These are phyloP conservation scores for Tricholoma saponaceum DNA, from an alignment of 768 basidiomycete genomes.

Conservation along the genomic window DNA sequence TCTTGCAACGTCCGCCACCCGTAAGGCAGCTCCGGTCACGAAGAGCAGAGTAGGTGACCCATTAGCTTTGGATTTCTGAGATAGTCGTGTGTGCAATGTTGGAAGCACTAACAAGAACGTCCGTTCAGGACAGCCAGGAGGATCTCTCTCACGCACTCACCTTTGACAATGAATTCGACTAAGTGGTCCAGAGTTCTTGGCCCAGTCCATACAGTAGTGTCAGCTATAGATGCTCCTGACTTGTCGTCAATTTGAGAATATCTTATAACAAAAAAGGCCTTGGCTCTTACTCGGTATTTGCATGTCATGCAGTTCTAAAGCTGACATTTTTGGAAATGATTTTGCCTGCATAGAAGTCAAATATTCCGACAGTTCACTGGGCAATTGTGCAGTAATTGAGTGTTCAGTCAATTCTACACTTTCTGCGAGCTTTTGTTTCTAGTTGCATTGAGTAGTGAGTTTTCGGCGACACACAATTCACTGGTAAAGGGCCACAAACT, in stretches of 20 bases:
- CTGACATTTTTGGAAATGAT: constrained; percentile 62
- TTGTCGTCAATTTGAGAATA: constrained; percentile 44
- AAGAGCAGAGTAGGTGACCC: constrained; percentile 89
- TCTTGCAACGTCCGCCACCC: constrained; percentile 86
- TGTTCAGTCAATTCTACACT: constrained; percentile 29
- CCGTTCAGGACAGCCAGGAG: not conserved
- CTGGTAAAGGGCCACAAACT: constrained; percentile 30
- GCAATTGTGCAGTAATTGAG: constrained; percentile 55
- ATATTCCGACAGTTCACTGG: constrained; percentile 57
- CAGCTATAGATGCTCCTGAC: constrained; percentile 69
- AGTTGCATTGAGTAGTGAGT: constrained; percentile 5
- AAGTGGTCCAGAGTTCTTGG: constrained; percentile 70
- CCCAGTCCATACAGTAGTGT: constrained; percentile 71
- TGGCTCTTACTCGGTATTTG: constrained; percentile 65
- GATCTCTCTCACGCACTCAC: constrained; percentile 35
- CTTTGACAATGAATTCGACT: constrained; percentile 70
- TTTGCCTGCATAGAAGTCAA: constrained; percentile 64
- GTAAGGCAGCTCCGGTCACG: constrained; percentile 82
- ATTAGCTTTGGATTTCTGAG: constrained; percentile 68
- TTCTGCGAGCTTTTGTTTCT: constrained; percentile 68
- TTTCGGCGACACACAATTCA: not conserved
- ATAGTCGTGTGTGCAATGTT: constrained; percentile 61
- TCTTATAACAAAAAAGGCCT: constrained; percentile 12
- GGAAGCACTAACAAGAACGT: constrained; percentile 52
- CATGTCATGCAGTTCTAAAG: constrained; percentile 77